Percentiles rank a stretch among this genome's conserved stretches.
phyloP scores from a whole-genome alignment of 139 green algal genomes.

The Bryopsis sp. region DNA sequence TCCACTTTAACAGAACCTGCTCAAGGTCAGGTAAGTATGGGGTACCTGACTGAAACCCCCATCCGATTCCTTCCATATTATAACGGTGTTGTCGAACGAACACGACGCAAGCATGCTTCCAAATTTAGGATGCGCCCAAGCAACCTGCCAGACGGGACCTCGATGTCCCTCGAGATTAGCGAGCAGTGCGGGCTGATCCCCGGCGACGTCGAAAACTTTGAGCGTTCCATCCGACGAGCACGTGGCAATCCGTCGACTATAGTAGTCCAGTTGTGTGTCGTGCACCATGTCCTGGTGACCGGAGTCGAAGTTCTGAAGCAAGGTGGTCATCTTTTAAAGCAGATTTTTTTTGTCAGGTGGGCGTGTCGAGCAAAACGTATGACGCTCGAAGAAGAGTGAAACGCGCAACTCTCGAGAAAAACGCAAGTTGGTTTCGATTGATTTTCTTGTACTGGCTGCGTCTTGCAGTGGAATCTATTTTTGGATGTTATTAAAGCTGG shows the following conservation, averaged over 20 bases:
- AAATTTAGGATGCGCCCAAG: constrained; percentile 94
- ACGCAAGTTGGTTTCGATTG: no score
- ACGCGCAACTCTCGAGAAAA: no score
- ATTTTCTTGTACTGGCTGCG: no score
- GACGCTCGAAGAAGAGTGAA: no score
- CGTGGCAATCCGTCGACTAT: constrained; percentile 86
- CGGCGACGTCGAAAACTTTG: constrained; percentile 75
- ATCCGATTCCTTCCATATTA: constrained; percentile 83
- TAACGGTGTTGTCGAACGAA: constrained; percentile 86
- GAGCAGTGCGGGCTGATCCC: constrained; percentile 43
- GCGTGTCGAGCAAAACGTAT: no score
- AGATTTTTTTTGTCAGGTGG: no score
- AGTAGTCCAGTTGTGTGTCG: constrained; percentile 94
- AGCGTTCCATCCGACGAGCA: constrained; percentile 83
- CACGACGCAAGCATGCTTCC: constrained; percentile 83
- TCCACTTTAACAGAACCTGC: no score
- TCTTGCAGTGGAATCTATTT: no score
- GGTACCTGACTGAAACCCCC: constrained; percentile 29
- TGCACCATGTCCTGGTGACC: constrained; percentile 83
- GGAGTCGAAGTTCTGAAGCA: constrained; percentile 54
- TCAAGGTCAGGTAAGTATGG: not conserved
- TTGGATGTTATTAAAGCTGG: no score
- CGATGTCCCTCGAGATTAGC: constrained; percentile 83
- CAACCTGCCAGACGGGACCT: constrained; percentile 80
- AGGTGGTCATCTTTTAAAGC: not conserved